Conservation (phyloP, 2,329 filamentous ascomycete genomes). For the Fusarium chaquense region DNA sequence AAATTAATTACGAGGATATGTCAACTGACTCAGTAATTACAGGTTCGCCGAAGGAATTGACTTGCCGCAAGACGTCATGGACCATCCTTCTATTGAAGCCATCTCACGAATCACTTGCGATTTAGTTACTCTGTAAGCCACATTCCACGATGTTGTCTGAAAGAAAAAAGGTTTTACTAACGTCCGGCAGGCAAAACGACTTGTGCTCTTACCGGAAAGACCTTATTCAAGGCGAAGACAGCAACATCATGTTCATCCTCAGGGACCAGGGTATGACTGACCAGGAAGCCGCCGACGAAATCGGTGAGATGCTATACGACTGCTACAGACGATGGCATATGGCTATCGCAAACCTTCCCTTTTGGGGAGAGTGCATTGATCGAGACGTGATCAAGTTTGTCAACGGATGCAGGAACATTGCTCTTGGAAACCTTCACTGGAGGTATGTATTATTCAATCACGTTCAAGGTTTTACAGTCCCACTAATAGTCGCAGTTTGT, state of each 20-base stretch:
- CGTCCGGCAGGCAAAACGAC: constrained; percentile 16
- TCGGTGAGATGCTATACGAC: constrained; percentile 28
- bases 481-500: constrained; percentile 1
- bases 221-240: constrained; percentile 22
- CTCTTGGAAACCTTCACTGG: constrained; percentile 24
- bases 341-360: constrained; percentile 20
- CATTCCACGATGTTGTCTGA: background rate
- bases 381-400: constrained; percentile 30
- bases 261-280: constrained; percentile 28
- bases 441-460: background rate
- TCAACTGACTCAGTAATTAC: constrained; percentile 1
- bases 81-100: constrained; percentile 20
- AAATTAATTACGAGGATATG: background rate
- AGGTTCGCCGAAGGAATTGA: constrained; percentile 29
- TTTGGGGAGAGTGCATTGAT: constrained; percentile 26
- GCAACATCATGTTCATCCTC: constrained; percentile 30
- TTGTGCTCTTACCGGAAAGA: constrained; percentile 29
- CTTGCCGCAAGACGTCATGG: constrained; percentile 28
- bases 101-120: constrained; percentile 31
- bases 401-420: constrained; percentile 29
- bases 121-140: constrained; percentile 18
- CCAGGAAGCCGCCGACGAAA: constrained; percentile 25
- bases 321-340: constrained; percentile 26
- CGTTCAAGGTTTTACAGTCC: background rate
- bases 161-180: background rate